phyloP scores from a whole-genome alignment of 2,329 filamentous ascomycete genomes.

The Beauveria sp. region DNA sequence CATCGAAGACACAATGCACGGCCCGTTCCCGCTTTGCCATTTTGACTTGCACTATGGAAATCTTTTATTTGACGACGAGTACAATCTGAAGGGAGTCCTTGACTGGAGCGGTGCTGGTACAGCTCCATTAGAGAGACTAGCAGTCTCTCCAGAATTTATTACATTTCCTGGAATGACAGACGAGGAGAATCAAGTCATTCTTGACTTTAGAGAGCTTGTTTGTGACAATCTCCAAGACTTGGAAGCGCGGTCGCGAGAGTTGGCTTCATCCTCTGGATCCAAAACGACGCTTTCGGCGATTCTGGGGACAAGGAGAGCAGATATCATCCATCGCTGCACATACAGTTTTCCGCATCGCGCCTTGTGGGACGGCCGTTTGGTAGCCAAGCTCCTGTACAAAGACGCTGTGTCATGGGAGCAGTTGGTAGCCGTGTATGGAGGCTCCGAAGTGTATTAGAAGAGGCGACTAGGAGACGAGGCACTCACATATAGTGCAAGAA shows the following conservation, averaged over 20 bases:
- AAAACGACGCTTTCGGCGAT: constrained; percentile 18
- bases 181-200: not conserved
- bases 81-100: constrained; percentile 29
- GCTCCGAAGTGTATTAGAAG: not conserved
- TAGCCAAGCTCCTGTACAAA: constrained; percentile 18
- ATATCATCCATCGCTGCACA: constrained; percentile 17
- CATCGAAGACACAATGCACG: constrained; percentile 22
- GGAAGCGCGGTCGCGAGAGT: not conserved
- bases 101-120: constrained; percentile 29
- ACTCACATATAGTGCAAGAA: not conserved
- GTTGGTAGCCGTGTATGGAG: constrained; percentile 17
- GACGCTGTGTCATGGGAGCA: constrained; percentile 18
- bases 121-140: constrained; percentile 27
- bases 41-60: constrained; percentile 30
- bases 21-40: constrained; percentile 29
- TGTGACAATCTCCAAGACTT: not conserved
- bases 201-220: not conserved
- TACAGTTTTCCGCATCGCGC: constrained; percentile 15
- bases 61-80: constrained; percentile 33
- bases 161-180: constrained; percentile 21
- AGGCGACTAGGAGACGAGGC: not conserved
- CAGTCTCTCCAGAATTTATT: constrained; percentile 26
- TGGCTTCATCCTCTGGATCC: not conserved
- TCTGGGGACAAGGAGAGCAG: constrained; percentile 16
- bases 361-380: constrained; percentile 15